These are phyloP conservation scores for Collariella sp. DNA, from an alignment of 495 filamentous ascomycete genomes.

Conservation along the genomic window DNA sequence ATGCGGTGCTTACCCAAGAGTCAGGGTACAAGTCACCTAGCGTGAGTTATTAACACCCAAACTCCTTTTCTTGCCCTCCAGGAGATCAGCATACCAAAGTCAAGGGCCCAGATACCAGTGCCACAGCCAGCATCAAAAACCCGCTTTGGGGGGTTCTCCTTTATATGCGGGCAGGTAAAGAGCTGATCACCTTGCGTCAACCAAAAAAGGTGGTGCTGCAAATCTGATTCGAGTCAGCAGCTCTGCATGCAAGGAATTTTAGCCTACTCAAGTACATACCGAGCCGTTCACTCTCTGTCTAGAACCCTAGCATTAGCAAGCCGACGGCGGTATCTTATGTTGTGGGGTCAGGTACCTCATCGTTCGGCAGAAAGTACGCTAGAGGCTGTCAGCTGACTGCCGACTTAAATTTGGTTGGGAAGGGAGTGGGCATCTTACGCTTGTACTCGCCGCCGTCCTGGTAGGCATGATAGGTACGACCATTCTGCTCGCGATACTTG, in stretches of 20 bases:
- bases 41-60: too few relatives aligned
- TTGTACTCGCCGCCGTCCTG: background rate
- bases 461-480: conserved; percentile 1
- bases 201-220: conserved; percentile 8
- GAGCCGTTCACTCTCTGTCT: too few relatives aligned
- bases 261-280: background rate
- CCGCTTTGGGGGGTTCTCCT: background rate
- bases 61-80: too few relatives aligned
- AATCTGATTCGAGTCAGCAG: background rate
- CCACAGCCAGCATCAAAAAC: conserved; percentile 54
- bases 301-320: too few relatives aligned
- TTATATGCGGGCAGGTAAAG: background rate
- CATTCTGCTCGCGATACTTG: conserved; percentile 35
- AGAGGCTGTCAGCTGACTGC: background rate
- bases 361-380: background rate
- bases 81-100: conserved; percentile 18
- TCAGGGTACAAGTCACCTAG: too few relatives aligned
- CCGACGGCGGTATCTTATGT: too few relatives aligned
- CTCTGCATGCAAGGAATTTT: background rate
- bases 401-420: background rate
- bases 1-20: too few relatives aligned
- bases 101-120: conserved; percentile 43
- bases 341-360: too few relatives aligned
- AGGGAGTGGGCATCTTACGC: too few relatives aligned
- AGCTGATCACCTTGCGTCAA: conserved; percentile 5